These are phyloP conservation scores for Skeletonema menzelii DNA, from an alignment of 108 stramenopile genomes.

Conservation along the genomic window DNA sequence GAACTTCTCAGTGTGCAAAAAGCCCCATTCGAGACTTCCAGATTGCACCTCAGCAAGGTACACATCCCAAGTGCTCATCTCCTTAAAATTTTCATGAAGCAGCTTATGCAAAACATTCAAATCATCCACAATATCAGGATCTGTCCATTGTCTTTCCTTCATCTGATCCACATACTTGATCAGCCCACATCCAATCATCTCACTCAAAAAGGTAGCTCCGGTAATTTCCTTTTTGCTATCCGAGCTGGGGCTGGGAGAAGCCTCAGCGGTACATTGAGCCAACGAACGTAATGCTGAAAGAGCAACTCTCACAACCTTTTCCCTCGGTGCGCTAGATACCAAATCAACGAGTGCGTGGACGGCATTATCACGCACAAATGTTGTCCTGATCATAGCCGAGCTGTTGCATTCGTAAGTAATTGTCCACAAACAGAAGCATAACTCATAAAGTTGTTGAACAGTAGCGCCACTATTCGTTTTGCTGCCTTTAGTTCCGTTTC, in stretches of 20 bases:
- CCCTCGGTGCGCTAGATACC: conserved; percentile 84
- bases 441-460: conserved; percentile 91
- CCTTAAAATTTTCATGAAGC: conserved; percentile 84
- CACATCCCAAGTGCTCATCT: conserved; percentile 93
- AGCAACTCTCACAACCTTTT: conserved; percentile 93
- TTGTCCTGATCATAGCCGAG: conserved; percentile 28
- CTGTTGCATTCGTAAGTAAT: conserved; percentile 71
- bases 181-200: conserved; percentile 91
- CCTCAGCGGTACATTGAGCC: conserved; percentile 67
- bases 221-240: conserved; percentile 45
- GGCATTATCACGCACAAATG: conserved; percentile 61
- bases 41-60: conserved; percentile 91
- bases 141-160: conserved; percentile 86
- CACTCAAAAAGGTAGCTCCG: conserved; percentile 72
- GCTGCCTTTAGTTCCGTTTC: conserved; percentile 31
- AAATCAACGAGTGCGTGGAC: conserved; percentile 73
- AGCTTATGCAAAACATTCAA: conserved; percentile 77
- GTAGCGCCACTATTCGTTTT: conserved; percentile 31
- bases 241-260: conserved; percentile 29
- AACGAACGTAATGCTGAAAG: conserved; percentile 81
- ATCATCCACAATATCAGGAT: conserved; percentile 89
- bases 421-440: conserved; percentile 90
- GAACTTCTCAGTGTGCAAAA: conserved; percentile 93
- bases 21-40: conserved; percentile 93
- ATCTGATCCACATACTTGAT: conserved; percentile 87